Evolutionary conservation across 805 yeast genomes (phyloP), one percentile per base, ranked within the genome.

Genomic region (Kluyveromyces lactis): DNA sequence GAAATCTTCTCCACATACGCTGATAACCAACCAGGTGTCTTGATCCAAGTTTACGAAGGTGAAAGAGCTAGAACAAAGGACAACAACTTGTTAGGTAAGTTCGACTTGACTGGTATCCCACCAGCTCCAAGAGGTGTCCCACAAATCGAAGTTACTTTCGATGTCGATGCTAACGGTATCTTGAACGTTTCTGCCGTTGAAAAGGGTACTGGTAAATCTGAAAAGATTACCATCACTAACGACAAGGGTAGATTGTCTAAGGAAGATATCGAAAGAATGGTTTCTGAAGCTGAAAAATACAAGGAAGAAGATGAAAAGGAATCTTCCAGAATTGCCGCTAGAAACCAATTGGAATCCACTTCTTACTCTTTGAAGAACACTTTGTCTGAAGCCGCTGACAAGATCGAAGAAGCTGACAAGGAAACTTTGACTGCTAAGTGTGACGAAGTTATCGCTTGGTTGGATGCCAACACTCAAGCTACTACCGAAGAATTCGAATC

Each of bases 111-210:
- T 53, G 96, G 96, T 67, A 89, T 89, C 51, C 97, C 97, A 63
- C 96, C 97, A 56, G 96, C 96, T 40, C 96, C 96, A 72, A 86
- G 96, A 76, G 97, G 97, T 79, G 94, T 84, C 58, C 97, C 97
- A 62, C 96, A 87, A 75, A 81, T 89, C 60, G 97, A 89, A 78
- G 97, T 89, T 55, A 87, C 95, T 58, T 89, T 89, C 66, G 97
- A 89, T 67, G 73, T 89, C 62, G 97, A 89, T 67, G 95, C 97
- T 55, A 89, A 89, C 69, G 97, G 97, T 76, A 89, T 89, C 70
- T 76, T 89, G 73, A 89, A 89, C 71, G 97, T 89, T 46, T 81
- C 94, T 56, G 97, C 97, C 46, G 80, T 89, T 57, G 97, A 89
- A 75, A 90, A 90, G 81, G 95, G 96, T 74, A 90, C 97, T 53